phyloP scores from a whole-genome alignment of 1,284 basidiomycete species.

The Ganoderma boninense region DNA sequence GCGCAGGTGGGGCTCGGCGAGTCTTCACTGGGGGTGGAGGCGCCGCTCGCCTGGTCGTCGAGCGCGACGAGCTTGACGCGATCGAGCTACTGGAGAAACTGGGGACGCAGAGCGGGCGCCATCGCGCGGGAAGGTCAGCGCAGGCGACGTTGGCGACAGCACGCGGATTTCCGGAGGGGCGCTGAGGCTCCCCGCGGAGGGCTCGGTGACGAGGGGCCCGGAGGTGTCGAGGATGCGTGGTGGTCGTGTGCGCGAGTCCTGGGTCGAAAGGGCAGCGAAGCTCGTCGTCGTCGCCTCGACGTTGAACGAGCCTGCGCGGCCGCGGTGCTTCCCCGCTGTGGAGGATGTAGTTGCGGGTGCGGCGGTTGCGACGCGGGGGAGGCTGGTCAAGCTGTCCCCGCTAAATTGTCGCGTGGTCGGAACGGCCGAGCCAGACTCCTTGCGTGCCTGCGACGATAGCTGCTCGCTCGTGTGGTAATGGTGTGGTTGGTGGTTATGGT shows the following conservation, averaged over 20 bases:
- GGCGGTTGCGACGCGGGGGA: slow-evolving; percentile 51
- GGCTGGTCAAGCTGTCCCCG: slow-evolving; percentile 60
- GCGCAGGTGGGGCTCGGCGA: slow-evolving; percentile 70
- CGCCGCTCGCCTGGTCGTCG: slow-evolving; percentile 47
- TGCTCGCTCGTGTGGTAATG: slow-evolving; percentile 2
- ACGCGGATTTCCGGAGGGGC: slow-evolving; percentile 30
- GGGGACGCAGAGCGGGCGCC: neutral
- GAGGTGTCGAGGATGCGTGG: slow-evolving; percentile 31
- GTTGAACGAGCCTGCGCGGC: slow-evolving; percentile 46
- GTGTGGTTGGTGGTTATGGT: slow-evolving; percentile 1
- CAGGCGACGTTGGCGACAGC: slow-evolving; percentile 28
- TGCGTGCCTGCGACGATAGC: slow-evolving; percentile 7
- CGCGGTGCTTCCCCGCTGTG: slow-evolving; percentile 32
- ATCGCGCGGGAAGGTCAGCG: neutral
- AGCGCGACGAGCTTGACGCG: slow-evolving; percentile 25
- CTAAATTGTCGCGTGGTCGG: slow-evolving; percentile 44
- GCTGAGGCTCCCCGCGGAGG: slow-evolving; percentile 12
- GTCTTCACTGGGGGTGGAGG: slow-evolving; percentile 62
- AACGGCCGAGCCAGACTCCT: slow-evolving; percentile 14
- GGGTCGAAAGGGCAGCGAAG: slow-evolving; percentile 27
- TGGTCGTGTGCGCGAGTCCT: slow-evolving; percentile 10
- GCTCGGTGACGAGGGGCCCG: slow-evolving; percentile 30
- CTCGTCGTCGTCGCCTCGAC: slow-evolving; percentile 37
- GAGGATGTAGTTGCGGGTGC: slow-evolving; percentile 31
- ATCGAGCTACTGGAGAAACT: slow-evolving; percentile 15